A percentile compares a stretch with the other conserved stretches of the same genome.
Evolutionary conservation across 192 early-diverging fungal species (phyloP).

Genomic region (Obelidium mucronatum): DNA sequence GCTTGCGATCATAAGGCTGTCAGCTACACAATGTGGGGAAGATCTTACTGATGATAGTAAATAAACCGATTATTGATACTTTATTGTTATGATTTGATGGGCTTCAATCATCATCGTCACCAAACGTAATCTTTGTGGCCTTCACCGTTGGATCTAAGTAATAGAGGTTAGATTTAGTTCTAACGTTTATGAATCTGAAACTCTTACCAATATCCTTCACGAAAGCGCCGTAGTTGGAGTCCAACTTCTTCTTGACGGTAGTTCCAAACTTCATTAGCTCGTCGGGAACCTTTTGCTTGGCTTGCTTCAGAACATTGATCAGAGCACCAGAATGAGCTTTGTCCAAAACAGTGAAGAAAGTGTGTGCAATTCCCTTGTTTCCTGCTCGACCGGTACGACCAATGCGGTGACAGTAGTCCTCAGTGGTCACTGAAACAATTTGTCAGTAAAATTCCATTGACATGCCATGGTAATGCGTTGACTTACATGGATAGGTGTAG

Average conservation of each 20-base stretch:
- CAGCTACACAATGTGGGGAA: constrained; percentile 62
- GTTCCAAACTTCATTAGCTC: constrained; percentile 93
- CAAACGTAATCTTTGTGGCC: constrained; percentile 92
- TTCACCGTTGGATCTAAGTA: constrained; percentile 71
- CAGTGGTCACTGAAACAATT: constrained; percentile 73
- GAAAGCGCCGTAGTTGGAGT: constrained; percentile 94
- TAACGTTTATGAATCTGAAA: background rate
- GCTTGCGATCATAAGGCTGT: constrained; percentile 56
- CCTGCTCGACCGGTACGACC: constrained; percentile 97
- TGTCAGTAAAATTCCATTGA: too few relatives aligned
- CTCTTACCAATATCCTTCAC: constrained; percentile 76
- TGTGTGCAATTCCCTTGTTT: constrained; percentile 87
- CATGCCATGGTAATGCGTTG: background rate
- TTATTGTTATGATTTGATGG: background rate
- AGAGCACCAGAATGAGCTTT: constrained; percentile 77
- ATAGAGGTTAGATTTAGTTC: background rate
- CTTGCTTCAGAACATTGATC: constrained; percentile 90
- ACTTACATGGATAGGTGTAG: constrained; percentile 84
- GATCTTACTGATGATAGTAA: too few relatives aligned
- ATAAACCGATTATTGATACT: background rate
- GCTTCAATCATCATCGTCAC: constrained; percentile 41
- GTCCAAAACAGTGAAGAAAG: constrained; percentile 91
- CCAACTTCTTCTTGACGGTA: constrained; percentile 97
- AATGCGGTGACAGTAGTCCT: constrained; percentile 82
- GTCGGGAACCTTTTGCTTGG: constrained; percentile 84